These are phyloP conservation scores for Pleurotus sapidus DNA, from an alignment of 768 basidiomycete species.

Conservation along the genomic window DNA sequence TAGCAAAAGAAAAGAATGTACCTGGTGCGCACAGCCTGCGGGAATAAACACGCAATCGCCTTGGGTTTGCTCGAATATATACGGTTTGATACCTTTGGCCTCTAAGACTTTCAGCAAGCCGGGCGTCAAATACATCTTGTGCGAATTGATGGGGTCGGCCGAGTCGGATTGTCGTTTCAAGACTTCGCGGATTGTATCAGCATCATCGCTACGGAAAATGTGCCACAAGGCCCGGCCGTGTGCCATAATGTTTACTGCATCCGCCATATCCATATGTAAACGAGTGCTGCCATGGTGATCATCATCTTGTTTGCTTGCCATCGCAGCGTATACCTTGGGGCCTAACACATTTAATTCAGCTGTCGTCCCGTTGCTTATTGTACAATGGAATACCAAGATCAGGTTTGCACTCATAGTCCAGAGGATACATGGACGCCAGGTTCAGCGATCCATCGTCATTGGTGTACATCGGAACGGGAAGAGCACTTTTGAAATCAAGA, in stretches of 20 bases:
- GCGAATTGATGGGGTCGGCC: constrained; percentile 6
- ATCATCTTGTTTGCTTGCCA: constrained; percentile 45
- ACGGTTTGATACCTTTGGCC: constrained; percentile 52
- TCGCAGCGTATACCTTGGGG: constrained; percentile 74
- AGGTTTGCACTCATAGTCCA: neutral
- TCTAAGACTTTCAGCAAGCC: constrained; percentile 49
- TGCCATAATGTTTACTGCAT: constrained; percentile 70
- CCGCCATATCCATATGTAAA: constrained; percentile 71
- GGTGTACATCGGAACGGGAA: neutral
- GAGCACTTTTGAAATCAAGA: neutral
- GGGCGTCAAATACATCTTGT: constrained; percentile 14
- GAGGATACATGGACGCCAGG: neutral
- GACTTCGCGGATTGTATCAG: constrained; percentile 53
- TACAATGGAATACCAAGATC: neutral
- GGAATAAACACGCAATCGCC: constrained; percentile 77
- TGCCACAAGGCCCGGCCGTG: constrained; percentile 69
- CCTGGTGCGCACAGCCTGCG: constrained; percentile 68
- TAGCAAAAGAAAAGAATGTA: constrained; percentile 21
- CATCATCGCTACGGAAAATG: constrained; percentile 59
- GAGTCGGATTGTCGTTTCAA: constrained; percentile 25
- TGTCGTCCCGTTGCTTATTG: neutral
- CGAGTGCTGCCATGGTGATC: constrained; percentile 63
- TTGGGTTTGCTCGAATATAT: constrained; percentile 63
- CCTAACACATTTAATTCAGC: constrained; percentile 26
- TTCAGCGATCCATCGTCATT: neutral